Conservation (phyloP, 2,329 filamentous ascomycete genomes). For the Neophaeococcomyces mojaviensis region DNA sequence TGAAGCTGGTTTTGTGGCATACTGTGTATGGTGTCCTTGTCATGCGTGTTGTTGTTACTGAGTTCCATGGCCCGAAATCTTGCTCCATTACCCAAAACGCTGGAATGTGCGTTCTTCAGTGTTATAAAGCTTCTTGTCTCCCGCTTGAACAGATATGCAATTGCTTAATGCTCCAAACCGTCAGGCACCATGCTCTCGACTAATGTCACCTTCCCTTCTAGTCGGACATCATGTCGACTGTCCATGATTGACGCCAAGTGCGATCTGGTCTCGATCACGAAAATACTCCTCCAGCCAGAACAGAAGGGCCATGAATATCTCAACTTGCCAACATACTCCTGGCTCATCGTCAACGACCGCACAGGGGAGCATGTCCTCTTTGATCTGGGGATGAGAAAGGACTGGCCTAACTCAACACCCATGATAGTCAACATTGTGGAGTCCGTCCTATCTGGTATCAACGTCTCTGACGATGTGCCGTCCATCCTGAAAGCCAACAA, state of each 20-base stretch:
- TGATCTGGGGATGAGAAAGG: conserved; percentile 24
- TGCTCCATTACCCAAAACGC: too few species aligned
- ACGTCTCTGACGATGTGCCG: conserved; percentile 22
- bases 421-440: conserved; percentile 8
- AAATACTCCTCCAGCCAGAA: neutral
- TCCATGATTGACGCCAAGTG: neutral
- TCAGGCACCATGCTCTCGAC: neutral
- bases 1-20: too few species aligned
- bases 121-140: too few species aligned
- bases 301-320: neutral
- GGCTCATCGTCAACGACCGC: neutral
- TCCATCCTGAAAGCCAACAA: conserved; percentile 23
- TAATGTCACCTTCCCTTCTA: neutral
- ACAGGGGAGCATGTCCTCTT: conserved; percentile 13
- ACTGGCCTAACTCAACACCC: conserved; percentile 21
- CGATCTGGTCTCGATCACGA: neutral
- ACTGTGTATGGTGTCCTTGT: too few species aligned
- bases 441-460: conserved; percentile 7
- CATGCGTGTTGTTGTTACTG: too few species aligned
- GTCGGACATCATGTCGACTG: neutral
- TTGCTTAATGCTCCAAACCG: neutral
- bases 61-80: too few species aligned
- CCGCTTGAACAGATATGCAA: neutral
- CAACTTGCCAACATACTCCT: neutral
- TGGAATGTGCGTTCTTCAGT: too few species aligned